Evolutionary conservation across 495 filamentous ascomycete genomes (phyloP), one percentile per base, ranked within the genome.

Genomic region (Ramalina intermedia): DNA sequence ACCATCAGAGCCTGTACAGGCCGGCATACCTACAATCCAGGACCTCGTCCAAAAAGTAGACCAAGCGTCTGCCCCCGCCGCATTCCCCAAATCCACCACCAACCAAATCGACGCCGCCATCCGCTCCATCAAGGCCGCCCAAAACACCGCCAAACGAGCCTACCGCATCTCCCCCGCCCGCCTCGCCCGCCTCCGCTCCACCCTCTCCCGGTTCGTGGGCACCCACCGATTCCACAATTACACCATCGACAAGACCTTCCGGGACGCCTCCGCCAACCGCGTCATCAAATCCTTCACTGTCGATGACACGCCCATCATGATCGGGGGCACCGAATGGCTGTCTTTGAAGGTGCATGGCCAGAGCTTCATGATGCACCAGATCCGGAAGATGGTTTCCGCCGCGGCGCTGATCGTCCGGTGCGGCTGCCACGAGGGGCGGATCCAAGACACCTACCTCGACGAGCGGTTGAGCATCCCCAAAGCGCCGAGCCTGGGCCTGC

Each of bases 331-430:
- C 14, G 81, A 98, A 66, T 98, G 91, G 91, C 73, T 98, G 7
- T 90, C 84, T 23, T 70, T 96, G 47, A 94, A 93, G 56, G 86
- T 98, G 16, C 93, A 96, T 63, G 91, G 91, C 0, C 91, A 98
- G 65, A 87, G 81, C 50, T 98, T 98, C 73, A 98, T 98, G 91
- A 98, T 98, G 91, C 91, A 98, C 62, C 91, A 98, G 65, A 98
- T 98, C 63, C 83, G 91, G 51, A 96, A 95, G 65, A 98, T 98
- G 91, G 84, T 98, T 14, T 85, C 82, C 52, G 88, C 96, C 87
- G 84, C 80, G 36, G 73, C 87, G 8, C 74, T 98, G 48, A 69
- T 87, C 4, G 80, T 89, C 2, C 79, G 91, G 38, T 87, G 82
- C 63, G 93, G 87, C 39, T 78, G 80, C 37, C 71, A 78, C 12